Evolutionary conservation across 2,329 filamentous ascomycete genomes (phyloP).

Genomic region (Alternaria sp.): DNA sequence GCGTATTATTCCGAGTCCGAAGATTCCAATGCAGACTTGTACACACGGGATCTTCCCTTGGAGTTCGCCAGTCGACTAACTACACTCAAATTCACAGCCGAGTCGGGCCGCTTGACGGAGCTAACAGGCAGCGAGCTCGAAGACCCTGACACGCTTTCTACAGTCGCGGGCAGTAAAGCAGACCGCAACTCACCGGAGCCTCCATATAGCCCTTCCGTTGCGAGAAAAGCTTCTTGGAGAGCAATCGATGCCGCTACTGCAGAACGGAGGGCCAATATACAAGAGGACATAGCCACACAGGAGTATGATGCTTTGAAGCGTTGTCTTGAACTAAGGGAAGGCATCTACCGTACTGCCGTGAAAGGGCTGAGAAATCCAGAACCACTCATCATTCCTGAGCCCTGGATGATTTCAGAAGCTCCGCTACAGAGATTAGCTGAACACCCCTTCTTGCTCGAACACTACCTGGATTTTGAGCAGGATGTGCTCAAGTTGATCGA

Average conservation of each 20-base stretch:
- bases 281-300: neutral
- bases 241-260: conserved; percentile 1
- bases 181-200: neutral
- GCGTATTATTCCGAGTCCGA: neutral
- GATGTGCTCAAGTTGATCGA: neutral
- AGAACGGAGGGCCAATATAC: neutral
- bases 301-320: neutral
- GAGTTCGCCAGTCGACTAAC: neutral
- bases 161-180: neutral
- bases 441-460: neutral
- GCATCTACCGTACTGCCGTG: neutral
- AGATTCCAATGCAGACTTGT: neutral
- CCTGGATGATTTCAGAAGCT: neutral
- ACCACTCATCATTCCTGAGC: neutral
- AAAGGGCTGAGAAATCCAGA: neutral
- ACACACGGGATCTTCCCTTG: neutral
- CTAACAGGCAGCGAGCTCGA: neutral
- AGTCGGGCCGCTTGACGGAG: neutral
- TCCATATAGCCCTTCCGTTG: neutral
- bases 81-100: neutral
- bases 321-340: neutral
- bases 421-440: neutral
- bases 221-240: conserved; percentile 1
- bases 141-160: neutral
- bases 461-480: neutral